Evolutionary conservation across 1,139 yeast species (phyloP).

Genomic region (Keqinozyma sinolaborantium): DNA sequence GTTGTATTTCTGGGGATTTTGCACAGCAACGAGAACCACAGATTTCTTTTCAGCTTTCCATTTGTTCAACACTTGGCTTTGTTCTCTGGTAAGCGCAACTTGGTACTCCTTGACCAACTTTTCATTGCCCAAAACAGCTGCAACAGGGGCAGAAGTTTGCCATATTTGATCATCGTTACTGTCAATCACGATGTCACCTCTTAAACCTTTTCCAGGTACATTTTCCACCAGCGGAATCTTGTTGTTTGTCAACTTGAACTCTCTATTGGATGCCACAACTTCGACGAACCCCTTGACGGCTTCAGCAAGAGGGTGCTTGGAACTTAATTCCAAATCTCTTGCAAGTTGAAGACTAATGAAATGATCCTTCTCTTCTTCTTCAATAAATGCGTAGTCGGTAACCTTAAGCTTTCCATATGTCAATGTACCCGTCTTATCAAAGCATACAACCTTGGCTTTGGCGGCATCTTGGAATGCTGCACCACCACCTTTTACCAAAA

Average conservation of each 20-base stretch:
- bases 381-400: conserved; percentile 40
- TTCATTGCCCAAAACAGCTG: conserved; percentile 67
- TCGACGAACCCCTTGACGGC: conserved; percentile 50
- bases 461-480: conserved; percentile 80
- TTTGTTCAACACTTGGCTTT: conserved; percentile 25
- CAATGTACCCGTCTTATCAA: conserved; percentile 79
- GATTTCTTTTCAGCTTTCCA: conserved; percentile 71
- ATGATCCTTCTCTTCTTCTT: conserved; percentile 13
- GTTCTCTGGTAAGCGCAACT: conserved; percentile 20
- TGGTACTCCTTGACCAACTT: conserved; percentile 45
- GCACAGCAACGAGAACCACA: conserved; percentile 52
- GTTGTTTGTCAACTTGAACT: conserved; percentile 22
- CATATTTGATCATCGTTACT: conserved; percentile 19
- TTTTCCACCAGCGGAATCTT: conserved; percentile 49
- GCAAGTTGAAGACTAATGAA: conserved; percentile 44
- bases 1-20: conserved; percentile 20
- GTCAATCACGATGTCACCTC: conserved; percentile 34
- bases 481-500: conserved; percentile 78
- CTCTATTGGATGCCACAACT: conserved; percentile 10
- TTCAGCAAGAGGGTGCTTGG: conserved; percentile 67
- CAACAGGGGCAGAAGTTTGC: conserved; percentile 25
- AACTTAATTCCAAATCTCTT: conserved; percentile 59
- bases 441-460: conserved; percentile 58
- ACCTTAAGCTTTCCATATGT: conserved; percentile 63
- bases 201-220: conserved; percentile 57